A percentile compares a stretch with the other conserved stretches of the same genome.
phyloP scores from a whole-genome alignment of 2,329 filamentous ascomycete species.

The Hymenoscyphus scutula region DNA sequence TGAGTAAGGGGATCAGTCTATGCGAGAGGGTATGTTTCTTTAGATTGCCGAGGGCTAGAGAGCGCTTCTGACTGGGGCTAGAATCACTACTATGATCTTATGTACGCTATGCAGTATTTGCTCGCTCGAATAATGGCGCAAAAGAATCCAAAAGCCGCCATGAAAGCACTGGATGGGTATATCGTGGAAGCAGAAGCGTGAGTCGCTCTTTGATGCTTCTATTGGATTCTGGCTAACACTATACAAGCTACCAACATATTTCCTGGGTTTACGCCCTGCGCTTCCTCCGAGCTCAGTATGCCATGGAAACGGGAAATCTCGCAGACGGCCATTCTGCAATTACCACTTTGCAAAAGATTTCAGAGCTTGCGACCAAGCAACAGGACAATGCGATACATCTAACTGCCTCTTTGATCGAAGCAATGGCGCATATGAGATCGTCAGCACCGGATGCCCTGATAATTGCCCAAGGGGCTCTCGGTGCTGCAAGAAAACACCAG shows the following conservation, averaged over 20 bases:
- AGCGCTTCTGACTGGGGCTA: slow-evolving; percentile 33
- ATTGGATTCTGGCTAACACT: neutral
- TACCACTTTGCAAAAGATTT: slow-evolving; percentile 66
- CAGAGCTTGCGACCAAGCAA: slow-evolving; percentile 55
- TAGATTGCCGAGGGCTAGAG: slow-evolving; percentile 25
- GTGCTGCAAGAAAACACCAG: slow-evolving; percentile 70
- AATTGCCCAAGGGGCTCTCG: slow-evolving; percentile 69
- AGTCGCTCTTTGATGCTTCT: slow-evolving; percentile 31
- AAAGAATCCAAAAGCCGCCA: slow-evolving; percentile 67
- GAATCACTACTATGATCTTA: slow-evolving; percentile 62
- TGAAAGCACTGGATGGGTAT: slow-evolving; percentile 68
- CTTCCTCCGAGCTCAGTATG: slow-evolving; percentile 68
- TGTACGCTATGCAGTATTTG: slow-evolving; percentile 75
- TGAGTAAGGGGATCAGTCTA: slow-evolving; percentile 68
- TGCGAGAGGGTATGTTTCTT: slow-evolving; percentile 57
- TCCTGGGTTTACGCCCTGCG: slow-evolving; percentile 77
- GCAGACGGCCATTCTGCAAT: slow-evolving; percentile 62
- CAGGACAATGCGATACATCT: slow-evolving; percentile 64
- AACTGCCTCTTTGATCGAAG: slow-evolving; percentile 65
- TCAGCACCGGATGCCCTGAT: slow-evolving; percentile 65
- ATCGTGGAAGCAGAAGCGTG: slow-evolving; percentile 67
- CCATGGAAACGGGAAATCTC: slow-evolving; percentile 58
- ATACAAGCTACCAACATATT: slow-evolving; percentile 55
- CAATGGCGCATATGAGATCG: slow-evolving; percentile 64
- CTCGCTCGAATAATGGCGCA: slow-evolving; percentile 69